Evolutionary conservation across 2,329 filamentous ascomycete genomes (phyloP).

Genomic region (Fusarium napiforme): DNA sequence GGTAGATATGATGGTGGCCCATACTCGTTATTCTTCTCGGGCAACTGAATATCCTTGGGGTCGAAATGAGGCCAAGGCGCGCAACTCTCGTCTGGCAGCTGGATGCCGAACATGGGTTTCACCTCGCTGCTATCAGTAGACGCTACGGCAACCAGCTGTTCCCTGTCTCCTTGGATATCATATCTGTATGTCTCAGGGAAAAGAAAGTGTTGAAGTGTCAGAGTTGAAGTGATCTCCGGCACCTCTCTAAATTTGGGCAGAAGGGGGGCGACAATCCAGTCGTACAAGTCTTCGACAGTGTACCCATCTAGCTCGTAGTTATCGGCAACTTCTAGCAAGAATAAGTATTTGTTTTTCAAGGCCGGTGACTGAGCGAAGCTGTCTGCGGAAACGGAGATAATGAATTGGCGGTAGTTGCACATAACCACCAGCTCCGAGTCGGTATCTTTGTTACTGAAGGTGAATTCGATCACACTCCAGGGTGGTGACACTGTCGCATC

Average conservation of each 20-base stretch:
- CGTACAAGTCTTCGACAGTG: not conserved
- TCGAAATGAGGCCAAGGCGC: not conserved
- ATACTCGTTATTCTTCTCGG: fast-evolving
- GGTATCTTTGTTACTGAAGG: fast-evolving
- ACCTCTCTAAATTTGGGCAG: fast-evolving
- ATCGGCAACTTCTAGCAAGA: not conserved
- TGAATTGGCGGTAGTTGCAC: not conserved
- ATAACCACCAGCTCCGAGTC: not conserved
- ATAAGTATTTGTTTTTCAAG: not conserved
- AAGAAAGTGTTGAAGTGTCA: not conserved
- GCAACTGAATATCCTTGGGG: not conserved
- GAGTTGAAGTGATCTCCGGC: not conserved
- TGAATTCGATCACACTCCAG: not conserved
- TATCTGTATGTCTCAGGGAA: not conserved
- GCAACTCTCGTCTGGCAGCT: not conserved
- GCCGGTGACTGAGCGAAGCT: not conserved
- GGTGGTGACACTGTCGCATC: fast-evolving
- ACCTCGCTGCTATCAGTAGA: fast-evolving
- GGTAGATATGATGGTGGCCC: not conserved
- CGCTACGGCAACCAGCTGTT: fast-evolving
- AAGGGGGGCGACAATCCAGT: not conserved
- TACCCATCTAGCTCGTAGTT: not conserved
- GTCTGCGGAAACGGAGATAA: not conserved
- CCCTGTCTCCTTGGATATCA: not conserved
- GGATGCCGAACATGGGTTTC: fast-evolving